A percentile compares a stretch with the other conserved stretches of the same genome.
Conservation (phyloP, 805 yeast genomes). For the Clavispora vitiphila region DNA sequence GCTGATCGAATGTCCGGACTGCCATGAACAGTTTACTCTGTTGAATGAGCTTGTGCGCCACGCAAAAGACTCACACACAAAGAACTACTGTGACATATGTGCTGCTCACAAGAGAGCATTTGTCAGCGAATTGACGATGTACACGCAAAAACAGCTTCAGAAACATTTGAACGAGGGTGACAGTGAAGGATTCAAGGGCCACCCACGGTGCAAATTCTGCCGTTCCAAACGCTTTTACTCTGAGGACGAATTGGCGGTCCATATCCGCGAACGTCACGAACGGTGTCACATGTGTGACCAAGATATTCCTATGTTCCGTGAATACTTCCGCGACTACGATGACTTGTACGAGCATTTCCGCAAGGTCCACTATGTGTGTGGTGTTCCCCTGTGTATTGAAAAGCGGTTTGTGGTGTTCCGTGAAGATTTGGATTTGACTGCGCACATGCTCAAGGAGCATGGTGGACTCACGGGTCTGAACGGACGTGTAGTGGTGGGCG, state of each 20-base stretch:
- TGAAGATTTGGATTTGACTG: conserved; percentile 78
- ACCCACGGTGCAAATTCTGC: conserved; percentile 85
- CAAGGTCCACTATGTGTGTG: conserved; percentile 70
- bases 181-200: conserved; percentile 73
- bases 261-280: conserved; percentile 80
- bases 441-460: conserved; percentile 85
- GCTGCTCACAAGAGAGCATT: conserved; percentile 72
- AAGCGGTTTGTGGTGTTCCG: conserved; percentile 88
- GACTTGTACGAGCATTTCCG: conserved; percentile 71
- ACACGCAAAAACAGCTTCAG: conserved; percentile 55
- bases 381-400: conserved; percentile 73
- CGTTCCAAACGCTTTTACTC: conserved; percentile 72
- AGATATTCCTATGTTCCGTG: conserved; percentile 50
- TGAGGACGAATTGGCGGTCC: conserved; percentile 77
- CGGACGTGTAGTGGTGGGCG: conserved; percentile 37
- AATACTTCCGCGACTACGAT: conserved; percentile 72
- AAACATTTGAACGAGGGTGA: conserved; percentile 75
- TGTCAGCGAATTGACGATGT: conserved; percentile 61
- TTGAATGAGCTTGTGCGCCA: conserved; percentile 65
- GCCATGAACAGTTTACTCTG: conserved; percentile 36
- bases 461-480: conserved; percentile 48
- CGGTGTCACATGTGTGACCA: conserved; percentile 87
- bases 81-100: conserved; percentile 70
- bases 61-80: conserved; percentile 56
- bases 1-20: conserved; percentile 52